Percentiles rank a stretch among this genome's conserved stretches.
phyloP scores from a whole-genome alignment of 2,329 filamentous ascomycete species.

The Aspergillus quadrilineatus region DNA sequence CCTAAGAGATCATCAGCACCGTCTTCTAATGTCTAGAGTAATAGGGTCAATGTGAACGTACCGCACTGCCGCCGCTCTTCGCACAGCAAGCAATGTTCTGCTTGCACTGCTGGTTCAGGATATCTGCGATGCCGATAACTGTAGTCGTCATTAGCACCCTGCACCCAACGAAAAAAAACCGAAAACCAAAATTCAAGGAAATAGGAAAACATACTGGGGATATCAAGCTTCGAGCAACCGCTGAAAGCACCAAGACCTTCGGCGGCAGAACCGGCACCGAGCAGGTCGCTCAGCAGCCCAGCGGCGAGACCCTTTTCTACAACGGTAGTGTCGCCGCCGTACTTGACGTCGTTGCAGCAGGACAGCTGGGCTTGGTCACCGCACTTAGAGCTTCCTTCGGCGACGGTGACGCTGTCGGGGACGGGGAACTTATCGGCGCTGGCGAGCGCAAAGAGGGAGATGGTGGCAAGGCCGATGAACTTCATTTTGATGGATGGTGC shows the following conservation, averaged over 20 bases:
- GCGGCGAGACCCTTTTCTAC: constrained; percentile 11
- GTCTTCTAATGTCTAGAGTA: rapidly evolving
- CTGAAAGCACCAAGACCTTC: constrained; percentile 37
- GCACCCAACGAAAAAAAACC: not conserved
- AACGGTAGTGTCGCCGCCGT: no score
- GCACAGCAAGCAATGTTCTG: constrained; percentile 41
- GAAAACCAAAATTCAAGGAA: not conserved
- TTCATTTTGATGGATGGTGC: no score
- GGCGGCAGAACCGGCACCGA: constrained; percentile 24
- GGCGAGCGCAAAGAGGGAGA: no score
- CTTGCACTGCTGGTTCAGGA: constrained; percentile 39
- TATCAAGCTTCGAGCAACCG: constrained; percentile 40
- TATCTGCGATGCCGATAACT: constrained; percentile 27
- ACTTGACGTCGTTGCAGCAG: no score
- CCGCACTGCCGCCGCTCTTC: constrained; percentile 27
- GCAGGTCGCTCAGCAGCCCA: no score
- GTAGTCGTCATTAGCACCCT: not conserved
- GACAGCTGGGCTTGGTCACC: no score
- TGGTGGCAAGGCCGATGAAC: no score
- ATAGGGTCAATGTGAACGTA: constrained; percentile 17
- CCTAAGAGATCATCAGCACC: constrained; percentile 17
- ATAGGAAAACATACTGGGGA: constrained; percentile 20
- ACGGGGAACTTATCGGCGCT: no score
- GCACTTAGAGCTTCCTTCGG: no score
- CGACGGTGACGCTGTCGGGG: no score